Evolutionary conservation across 768 basidiomycete genomes (phyloP).

Genomic region (Lenzites betulinus): DNA sequence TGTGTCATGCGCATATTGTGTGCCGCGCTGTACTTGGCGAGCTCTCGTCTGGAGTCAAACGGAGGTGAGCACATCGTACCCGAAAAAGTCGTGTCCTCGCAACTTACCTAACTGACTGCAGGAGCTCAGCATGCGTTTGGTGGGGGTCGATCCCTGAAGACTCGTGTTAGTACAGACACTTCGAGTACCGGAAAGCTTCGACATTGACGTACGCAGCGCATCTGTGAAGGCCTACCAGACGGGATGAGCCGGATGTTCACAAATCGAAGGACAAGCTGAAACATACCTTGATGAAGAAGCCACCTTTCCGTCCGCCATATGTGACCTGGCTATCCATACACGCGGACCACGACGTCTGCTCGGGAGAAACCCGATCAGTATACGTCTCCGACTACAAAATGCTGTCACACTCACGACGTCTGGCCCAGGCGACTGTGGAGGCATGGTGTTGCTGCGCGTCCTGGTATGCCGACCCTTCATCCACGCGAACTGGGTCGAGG

Average conservation of each 20-base stretch:
- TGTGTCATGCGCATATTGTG: constrained; percentile 7
- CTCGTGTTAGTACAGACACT: neutral
- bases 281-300: constrained; percentile 26
- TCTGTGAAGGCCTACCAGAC: constrained; percentile 20
- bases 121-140: constrained; percentile 15
- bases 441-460: constrained; percentile 3
- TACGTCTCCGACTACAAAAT: neutral
- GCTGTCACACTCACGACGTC: neutral
- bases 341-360: constrained; percentile 27
- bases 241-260: neutral
- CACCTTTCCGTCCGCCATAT: constrained; percentile 17
- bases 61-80: too few relatives aligned
- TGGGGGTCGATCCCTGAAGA: constrained; percentile 10
- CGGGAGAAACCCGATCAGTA: neutral
- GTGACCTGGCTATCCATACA: constrained; percentile 27
- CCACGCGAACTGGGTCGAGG: neutral
- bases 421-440: constrained; percentile 3
- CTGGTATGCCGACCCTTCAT: neutral
- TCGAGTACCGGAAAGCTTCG: too few relatives aligned
- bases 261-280: neutral
- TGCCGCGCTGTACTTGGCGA: constrained; percentile 16
- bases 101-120: constrained; percentile 16
- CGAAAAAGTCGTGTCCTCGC: neutral
- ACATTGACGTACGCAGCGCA: constrained; percentile 15
- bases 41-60: constrained; percentile 5